Conservation (phyloP, 345 rosid species). For the Linum trigynum region DNA sequence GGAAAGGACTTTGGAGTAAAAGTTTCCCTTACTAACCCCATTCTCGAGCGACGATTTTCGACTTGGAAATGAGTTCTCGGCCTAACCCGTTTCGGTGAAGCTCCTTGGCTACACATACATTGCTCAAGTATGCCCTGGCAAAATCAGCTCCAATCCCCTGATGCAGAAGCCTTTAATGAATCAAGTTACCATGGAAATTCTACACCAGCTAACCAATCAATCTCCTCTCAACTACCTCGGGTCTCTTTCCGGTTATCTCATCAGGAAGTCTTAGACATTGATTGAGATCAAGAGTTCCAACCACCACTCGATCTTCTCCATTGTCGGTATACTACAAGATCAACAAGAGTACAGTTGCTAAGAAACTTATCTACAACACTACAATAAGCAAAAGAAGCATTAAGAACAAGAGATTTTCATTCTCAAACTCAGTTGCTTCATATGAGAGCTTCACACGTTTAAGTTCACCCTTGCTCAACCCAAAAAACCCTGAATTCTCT, state of each 20-base stretch:
- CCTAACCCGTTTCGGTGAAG: slow-evolving; percentile 72
- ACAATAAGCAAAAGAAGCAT: neutral
- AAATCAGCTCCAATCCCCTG: slow-evolving; percentile 60
- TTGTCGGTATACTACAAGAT: slow-evolving; percentile 45
- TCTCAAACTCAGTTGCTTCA: too few species aligned
- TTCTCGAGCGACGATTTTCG: slow-evolving; percentile 52
- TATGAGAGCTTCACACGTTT: too few species aligned
- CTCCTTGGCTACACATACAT: slow-evolving; percentile 79
- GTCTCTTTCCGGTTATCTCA: slow-evolving; percentile 76
- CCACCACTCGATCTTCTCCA: slow-evolving; percentile 73
- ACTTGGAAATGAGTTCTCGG: slow-evolving; percentile 40
- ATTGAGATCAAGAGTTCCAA: slow-evolving; percentile 85
- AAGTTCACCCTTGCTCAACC: too few species aligned
- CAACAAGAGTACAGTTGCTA: neutral
- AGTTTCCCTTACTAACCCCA: slow-evolving; percentile 52
- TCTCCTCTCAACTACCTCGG: slow-evolving; percentile 41
- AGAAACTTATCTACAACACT: too few species aligned
- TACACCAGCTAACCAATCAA: neutral
- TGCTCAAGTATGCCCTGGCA: slow-evolving; percentile 80
- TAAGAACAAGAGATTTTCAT: too few species aligned
- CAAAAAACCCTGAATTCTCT: too few species aligned
- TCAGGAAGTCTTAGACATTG: slow-evolving; percentile 74
- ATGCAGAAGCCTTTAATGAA: neutral
- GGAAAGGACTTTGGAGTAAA: neutral
- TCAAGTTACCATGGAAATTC: neutral